These are phyloP conservation scores for Neonothopanus nambi DNA, from an alignment of 1,284 basidiomycete species.

Conservation along the genomic window DNA sequence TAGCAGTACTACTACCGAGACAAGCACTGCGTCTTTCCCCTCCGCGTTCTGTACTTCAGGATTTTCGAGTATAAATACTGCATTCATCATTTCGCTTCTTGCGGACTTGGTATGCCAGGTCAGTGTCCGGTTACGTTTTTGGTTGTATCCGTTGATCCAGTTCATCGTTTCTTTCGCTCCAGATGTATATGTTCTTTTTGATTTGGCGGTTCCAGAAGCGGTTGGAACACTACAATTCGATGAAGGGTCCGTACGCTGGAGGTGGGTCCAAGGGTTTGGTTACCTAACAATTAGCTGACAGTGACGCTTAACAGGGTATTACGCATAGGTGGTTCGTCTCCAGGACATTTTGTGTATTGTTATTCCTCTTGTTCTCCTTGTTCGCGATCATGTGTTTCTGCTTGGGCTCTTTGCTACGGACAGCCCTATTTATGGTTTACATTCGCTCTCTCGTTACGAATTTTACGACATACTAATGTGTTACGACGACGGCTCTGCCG, in stretches of 20 bases:
- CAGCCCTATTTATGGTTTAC: constrained; percentile 19
- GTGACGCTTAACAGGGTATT: constrained; percentile 39
- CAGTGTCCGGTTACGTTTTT: constrained; percentile 23
- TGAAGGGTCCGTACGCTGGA: constrained; percentile 64
- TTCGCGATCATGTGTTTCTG: constrained; percentile 27
- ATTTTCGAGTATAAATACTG: constrained; percentile 63
- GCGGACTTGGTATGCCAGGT: constrained; percentile 74
- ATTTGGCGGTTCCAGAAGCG: constrained; percentile 71
- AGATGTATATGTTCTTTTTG: constrained; percentile 76
- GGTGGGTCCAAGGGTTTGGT: constrained; percentile 39
- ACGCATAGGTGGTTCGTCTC: constrained; percentile 34
- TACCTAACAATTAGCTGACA: constrained; percentile 21
- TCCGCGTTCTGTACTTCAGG: constrained; percentile 63
- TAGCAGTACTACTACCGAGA: constrained; percentile 25
- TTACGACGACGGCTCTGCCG: constrained; percentile 14
- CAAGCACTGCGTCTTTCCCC: constrained; percentile 50
- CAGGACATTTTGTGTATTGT: constrained; percentile 29
- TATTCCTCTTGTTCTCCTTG: constrained; percentile 14
- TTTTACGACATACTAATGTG: constrained; percentile 25
- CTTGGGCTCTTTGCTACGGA: constrained; percentile 21
- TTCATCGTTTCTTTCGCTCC: background rate
- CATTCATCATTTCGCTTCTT: constrained; percentile 67
- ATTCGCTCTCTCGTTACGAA: constrained; percentile 23
- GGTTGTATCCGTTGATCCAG: background rate
- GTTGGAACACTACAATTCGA: constrained; percentile 61